Conservation (phyloP, 2,329 filamentous ascomycete species). For the Alternaria metachromatica region DNA sequence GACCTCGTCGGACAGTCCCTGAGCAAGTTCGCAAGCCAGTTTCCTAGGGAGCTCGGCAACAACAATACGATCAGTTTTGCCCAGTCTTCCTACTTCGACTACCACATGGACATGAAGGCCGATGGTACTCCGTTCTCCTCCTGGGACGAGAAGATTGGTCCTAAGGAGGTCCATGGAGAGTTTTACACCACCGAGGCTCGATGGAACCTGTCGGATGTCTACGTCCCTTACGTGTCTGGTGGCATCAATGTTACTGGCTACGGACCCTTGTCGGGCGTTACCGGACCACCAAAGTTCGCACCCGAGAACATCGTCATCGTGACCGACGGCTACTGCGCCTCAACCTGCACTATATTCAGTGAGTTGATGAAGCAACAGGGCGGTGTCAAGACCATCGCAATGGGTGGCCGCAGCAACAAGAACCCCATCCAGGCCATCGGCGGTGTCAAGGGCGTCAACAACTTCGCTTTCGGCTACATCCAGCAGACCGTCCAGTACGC, state of each 20-base stretch:
- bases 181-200: conserved; percentile 41
- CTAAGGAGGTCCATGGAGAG: conserved; percentile 49
- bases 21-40: conserved; percentile 41
- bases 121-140: conserved; percentile 59
- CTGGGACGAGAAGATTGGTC: conserved; percentile 53
- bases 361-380: conserved; percentile 62
- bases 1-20: conserved; percentile 53
- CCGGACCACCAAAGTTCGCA: conserved; percentile 57
- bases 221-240: conserved; percentile 36
- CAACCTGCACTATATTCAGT: conserved; percentile 64
- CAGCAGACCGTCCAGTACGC: conserved; percentile 32
- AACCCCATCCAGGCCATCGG: conserved; percentile 62
- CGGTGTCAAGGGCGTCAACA: conserved; percentile 59
- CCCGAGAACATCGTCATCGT: conserved; percentile 60
- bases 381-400: conserved; percentile 61
- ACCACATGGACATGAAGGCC: conserved; percentile 55
- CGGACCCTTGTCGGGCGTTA: conserved; percentile 51
- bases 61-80: conserved; percentile 50
- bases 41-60: conserved; percentile 37
- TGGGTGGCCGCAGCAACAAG: conserved; percentile 57
- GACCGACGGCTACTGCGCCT: conserved; percentile 66
- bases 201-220: conserved; percentile 48
- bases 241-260: conserved; percentile 48
- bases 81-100: conserved; percentile 55
- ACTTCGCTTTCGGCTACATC: conserved; percentile 44